Evolutionary conservation across 1,284 basidiomycete species (phyloP), one percentile per base, ranked within the genome.

Genomic region (Malassezia obtusa): DNA sequence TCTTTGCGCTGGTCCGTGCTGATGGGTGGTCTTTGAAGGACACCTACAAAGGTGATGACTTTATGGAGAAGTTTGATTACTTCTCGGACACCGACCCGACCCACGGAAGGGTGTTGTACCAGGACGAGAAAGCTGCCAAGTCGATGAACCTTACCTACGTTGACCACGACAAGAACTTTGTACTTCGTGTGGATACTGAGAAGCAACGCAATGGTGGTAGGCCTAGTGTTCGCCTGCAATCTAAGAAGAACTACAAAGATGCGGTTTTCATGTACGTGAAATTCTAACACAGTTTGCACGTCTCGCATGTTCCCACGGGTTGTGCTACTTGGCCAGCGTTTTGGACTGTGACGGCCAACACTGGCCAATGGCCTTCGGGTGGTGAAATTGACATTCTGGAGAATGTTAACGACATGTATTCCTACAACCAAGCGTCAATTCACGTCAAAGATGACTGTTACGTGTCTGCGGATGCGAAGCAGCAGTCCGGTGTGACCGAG

Each of bases 351-450:
- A 71, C 69, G 3, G 35, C 58, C 15, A 43, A 67, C 33, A 19
- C 59, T 12, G 28, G 62, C 14, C 17, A 30, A 2, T 73, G 67
- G 64, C 71, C 71, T 3, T 31, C 38, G 8, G 71, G 71, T 38
- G 71, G 71, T 14, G 71, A 73, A 36, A 72, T 73, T 28, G 71
- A 73, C 37, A 67, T 73, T 30, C 36, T 69, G 17, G 71, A 73
- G 32, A 70, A 72, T 38, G 65, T 63, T 12, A 71, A 71, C 47
- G 67, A 72, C 46, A 39, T 68, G 44, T 71, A 62, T 48, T 10
- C 40, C 0, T 51, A 50, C 36, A 62, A 65, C 50, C 56, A 65
- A 5, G 64, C 57, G 8, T 58, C 68, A 2, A 38, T 64, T 2
- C 71, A 73, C 56, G 65, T 68, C 26, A 49, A 59, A 22, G 43